Evolutionary conservation across 495 filamentous ascomycete species (phyloP).

Genomic region (Lasiosphaeria miniovina): DNA sequence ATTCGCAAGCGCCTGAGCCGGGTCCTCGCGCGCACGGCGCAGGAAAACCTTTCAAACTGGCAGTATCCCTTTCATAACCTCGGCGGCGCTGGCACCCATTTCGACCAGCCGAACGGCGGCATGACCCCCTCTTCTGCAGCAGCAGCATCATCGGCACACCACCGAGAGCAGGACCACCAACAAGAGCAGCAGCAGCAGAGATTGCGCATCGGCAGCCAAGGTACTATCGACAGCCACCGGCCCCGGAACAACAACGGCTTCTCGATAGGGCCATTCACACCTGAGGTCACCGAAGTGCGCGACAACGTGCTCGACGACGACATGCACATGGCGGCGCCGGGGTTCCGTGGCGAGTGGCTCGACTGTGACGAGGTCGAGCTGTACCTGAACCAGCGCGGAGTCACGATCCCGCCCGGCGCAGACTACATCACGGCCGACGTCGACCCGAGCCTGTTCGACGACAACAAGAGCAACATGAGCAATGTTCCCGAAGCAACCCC

Average conservation of each 20-base stretch:
- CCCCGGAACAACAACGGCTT: constrained; percentile 37
- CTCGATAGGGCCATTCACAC: constrained; percentile 39
- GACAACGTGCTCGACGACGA: constrained; percentile 34
- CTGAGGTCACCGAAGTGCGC: constrained; percentile 20
- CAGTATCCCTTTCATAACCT: constrained; percentile 62
- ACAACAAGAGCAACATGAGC: constrained; percentile 15
- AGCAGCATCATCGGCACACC: too few relatives aligned
- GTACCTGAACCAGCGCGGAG: constrained; percentile 59
- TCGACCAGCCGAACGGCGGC: constrained; percentile 26
- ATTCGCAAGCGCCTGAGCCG: constrained; percentile 45
- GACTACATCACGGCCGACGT: constrained; percentile 53
- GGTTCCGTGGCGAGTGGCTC: constrained; percentile 68
- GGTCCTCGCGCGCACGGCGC: constrained; percentile 35
- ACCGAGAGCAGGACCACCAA: neutral
- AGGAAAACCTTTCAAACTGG: constrained; percentile 57
- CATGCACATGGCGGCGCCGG: constrained; percentile 42
- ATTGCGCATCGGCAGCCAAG: constrained; percentile 29
- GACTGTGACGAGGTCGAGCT: constrained; percentile 70
- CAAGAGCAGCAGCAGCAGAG: constrained; percentile 9
- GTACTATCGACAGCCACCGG: constrained; percentile 29
- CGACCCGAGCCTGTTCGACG: constrained; percentile 33
- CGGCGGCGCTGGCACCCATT: constrained; percentile 68
- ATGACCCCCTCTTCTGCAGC: neutral
- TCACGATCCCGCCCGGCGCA: constrained; percentile 51
- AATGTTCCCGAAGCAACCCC: neutral